Conservation (phyloP, 306 rosid genomes). For the Malus domestica region ASM211411v1 NC_041802.1:27003501-27004000, state of each 20-base stretch:
- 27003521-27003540: neutral
- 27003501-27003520: neutral
- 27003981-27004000: neutral
- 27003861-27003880: neutral
- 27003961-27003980: neutral
- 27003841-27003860: neutral
- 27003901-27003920: neutral
- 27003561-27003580: constrained; percentile 12
- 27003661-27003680: neutral
- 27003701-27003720: neutral
- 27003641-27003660: constrained; percentile 4
- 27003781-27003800: neutral
- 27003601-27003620: neutral
- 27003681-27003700: constrained; percentile 14
- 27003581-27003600: neutral
- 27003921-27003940: neutral
- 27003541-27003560: constrained; percentile 1
- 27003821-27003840: neutral
- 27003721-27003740: neutral
- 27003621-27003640: constrained; percentile 21
- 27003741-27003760: neutral
- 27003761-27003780: neutral
- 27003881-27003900: constrained; percentile 3
- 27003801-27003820: constrained; percentile 1
- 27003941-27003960: constrained; percentile 9